These are phyloP conservation scores for Arthrobotrys musiformis DNA, from an alignment of 2,329 filamentous ascomycete species.

Conservation along the genomic window DNA sequence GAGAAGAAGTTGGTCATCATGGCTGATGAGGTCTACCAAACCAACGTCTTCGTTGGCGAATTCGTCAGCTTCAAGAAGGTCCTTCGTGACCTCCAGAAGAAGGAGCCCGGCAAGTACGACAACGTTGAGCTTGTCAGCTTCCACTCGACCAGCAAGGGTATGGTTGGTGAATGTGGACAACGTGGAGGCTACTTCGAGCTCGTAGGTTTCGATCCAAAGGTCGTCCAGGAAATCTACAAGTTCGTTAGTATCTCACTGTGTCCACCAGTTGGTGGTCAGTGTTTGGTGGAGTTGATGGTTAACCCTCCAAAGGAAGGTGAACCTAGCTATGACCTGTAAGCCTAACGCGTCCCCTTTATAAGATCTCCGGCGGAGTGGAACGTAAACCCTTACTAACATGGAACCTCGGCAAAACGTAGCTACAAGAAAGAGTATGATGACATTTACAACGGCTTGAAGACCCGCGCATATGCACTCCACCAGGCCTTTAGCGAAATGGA, in stretches of 20 bases:
- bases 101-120: constrained; percentile 80
- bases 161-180: constrained; percentile 98
- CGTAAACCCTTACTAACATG: constrained; percentile 14
- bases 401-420: constrained; percentile 4
- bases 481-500: constrained; percentile 94
- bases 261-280: constrained; percentile 93
- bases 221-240: constrained; percentile 96
- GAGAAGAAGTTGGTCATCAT: constrained; percentile 87
- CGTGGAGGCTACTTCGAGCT: constrained; percentile 98
- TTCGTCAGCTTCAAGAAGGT: constrained; percentile 96
- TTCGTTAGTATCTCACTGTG: constrained; percentile 97
- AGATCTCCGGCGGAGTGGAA: constrained; percentile 6
- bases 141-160: constrained; percentile 95
- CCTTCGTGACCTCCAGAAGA: constrained; percentile 81
- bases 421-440: constrained; percentile 86
- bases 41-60: constrained; percentile 93
- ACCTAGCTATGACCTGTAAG: constrained; percentile 76
- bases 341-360: not conserved
- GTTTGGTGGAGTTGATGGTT: constrained; percentile 96
- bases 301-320: constrained; percentile 89
- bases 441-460: constrained; percentile 80
- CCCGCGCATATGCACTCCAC: constrained; percentile 85
- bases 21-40: constrained; percentile 98
- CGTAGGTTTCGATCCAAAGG: constrained; percentile 83
- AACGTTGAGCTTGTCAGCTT: constrained; percentile 87